These are phyloP conservation scores for Hygrophoropsis aurantiaca DNA, from an alignment of 768 basidiomycete genomes.

Conservation along the genomic window DNA sequence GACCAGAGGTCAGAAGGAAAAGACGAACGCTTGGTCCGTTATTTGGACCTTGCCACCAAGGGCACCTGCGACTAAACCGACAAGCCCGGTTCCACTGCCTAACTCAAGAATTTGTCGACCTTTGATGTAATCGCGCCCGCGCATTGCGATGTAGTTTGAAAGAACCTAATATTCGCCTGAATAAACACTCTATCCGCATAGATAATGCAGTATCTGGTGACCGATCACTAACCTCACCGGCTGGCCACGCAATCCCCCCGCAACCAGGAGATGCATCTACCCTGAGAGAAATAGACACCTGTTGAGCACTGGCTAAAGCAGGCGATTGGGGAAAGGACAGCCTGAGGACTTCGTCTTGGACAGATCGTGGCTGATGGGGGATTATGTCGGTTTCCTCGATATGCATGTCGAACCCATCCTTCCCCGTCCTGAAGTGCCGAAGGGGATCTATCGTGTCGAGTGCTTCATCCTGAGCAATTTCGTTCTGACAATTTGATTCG, in stretches of 20 bases:
- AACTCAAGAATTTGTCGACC: conserved; percentile 73
- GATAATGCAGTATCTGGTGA: conserved; percentile 8
- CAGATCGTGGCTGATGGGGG: conserved; percentile 54
- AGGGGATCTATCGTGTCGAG: conserved; percentile 60
- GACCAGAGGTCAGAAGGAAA: conserved; percentile 10
- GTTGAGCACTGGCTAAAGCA: conserved; percentile 2
- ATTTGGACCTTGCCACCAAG: conserved; percentile 73
- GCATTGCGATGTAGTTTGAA: conserved; percentile 67
- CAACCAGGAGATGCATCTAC: conserved; percentile 87
- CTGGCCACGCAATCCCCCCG: conserved; percentile 91
- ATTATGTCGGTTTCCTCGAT: conserved; percentile 25
- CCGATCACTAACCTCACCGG: conserved; percentile 67
- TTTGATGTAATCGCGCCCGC: conserved; percentile 47
- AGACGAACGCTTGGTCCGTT: conserved; percentile 87
- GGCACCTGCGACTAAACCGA: conserved; percentile 79
- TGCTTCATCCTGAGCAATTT: conserved; percentile 51
- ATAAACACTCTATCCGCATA: conserved; percentile 6
- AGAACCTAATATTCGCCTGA: conserved; percentile 56
- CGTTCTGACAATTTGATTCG: conserved; percentile 13
- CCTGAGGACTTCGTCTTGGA: conserved; percentile 46
- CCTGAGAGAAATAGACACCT: conserved; percentile 41
- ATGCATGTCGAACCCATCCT: conserved; percentile 27
- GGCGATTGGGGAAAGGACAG: conserved; percentile 35
- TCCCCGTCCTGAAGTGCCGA: conserved; percentile 53
- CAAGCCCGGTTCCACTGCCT: conserved; percentile 89